Percentiles rank a stretch among this genome's conserved stretches.
Evolutionary conservation across 257 asterid genomes (phyloP).

Genomic region (Nicotiana benthamiana): DNA sequence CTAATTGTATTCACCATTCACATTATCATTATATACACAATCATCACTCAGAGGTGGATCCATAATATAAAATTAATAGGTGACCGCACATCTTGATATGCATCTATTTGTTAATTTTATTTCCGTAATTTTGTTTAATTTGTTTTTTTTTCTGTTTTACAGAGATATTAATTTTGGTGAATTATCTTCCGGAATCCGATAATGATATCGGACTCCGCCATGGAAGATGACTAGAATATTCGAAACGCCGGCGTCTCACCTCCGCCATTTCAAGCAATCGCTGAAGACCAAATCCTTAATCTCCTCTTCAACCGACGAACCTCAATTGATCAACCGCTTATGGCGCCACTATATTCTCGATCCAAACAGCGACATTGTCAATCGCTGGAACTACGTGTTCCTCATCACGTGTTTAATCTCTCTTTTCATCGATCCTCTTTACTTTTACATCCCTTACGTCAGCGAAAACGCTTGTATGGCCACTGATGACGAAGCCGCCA

Average conservation of each 20-base stretch:
- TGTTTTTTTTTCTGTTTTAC: too few relatives aligned
- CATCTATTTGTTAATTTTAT: too few relatives aligned
- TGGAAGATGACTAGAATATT: constrained; percentile 93
- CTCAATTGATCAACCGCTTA: constrained; percentile 40
- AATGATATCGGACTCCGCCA: constrained; percentile 63
- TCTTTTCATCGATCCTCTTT: constrained; percentile 83
- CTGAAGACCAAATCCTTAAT: constrained; percentile 14
- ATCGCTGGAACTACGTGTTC: constrained; percentile 81
- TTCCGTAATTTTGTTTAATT: background rate
- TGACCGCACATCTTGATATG: background rate
- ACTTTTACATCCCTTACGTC: constrained; percentile 64
- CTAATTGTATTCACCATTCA: background rate
- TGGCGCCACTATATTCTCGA: constrained; percentile 80
- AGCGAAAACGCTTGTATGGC: constrained; percentile 61
- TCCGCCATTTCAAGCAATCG: constrained; percentile 67
- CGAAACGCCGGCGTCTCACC: constrained; percentile 68
- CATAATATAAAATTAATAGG: background rate
- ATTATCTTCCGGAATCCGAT: constrained; percentile 34
- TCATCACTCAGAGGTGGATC: background rate
- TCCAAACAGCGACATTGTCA: constrained; percentile 84
- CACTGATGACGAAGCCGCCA: constrained; percentile 40
- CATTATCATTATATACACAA: background rate
- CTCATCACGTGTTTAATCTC: constrained; percentile 55
- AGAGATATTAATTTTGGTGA: background rate
- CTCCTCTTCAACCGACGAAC: constrained; percentile 32